Evolutionary conservation across 768 basidiomycete species (phyloP).

Genomic region (Mycena venus): DNA sequence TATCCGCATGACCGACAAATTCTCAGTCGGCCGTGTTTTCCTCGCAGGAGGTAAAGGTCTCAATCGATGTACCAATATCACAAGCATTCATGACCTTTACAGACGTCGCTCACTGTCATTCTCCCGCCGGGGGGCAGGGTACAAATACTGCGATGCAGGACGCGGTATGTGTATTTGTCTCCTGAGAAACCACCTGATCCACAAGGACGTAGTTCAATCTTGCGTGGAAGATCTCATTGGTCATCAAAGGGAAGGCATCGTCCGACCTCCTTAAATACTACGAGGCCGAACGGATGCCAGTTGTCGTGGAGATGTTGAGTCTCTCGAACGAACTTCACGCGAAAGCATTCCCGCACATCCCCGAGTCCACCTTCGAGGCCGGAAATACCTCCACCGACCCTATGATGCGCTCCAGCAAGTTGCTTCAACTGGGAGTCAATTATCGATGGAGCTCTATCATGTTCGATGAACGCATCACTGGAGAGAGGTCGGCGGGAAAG

Average conservation of each 20-base stretch:
- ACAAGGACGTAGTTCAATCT: slow-evolving; percentile 37
- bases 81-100: neutral
- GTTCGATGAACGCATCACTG: neutral
- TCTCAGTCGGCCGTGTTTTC: slow-evolving; percentile 52
- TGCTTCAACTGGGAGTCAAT: slow-evolving; percentile 25
- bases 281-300: slow-evolving; percentile 48
- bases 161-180: slow-evolving; percentile 14
- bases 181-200: neutral
- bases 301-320: slow-evolving; percentile 53
- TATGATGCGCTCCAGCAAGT: slow-evolving; percentile 12
- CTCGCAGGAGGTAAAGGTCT: slow-evolving; percentile 42
- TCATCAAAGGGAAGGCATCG: slow-evolving; percentile 29
- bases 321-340: slow-evolving; percentile 36
- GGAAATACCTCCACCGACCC: neutral
- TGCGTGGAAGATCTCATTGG: slow-evolving; percentile 40
- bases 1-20: slow-evolving; percentile 54
- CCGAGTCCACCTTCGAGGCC: neutral
- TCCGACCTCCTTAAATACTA: slow-evolving; percentile 37
- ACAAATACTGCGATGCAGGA: slow-evolving; percentile 28
- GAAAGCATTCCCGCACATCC: slow-evolving; percentile 12
- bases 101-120: slow-evolving; percentile 57
- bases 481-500: neutral
- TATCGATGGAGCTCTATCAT: slow-evolving; percentile 15
- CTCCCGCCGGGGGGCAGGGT: slow-evolving; percentile 38
- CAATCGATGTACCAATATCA: neutral